These are phyloP conservation scores for Phalaenopsis aphrodite DNA, from an alignment of 106 monocot genomes.

Conservation along the genomic window DNA sequence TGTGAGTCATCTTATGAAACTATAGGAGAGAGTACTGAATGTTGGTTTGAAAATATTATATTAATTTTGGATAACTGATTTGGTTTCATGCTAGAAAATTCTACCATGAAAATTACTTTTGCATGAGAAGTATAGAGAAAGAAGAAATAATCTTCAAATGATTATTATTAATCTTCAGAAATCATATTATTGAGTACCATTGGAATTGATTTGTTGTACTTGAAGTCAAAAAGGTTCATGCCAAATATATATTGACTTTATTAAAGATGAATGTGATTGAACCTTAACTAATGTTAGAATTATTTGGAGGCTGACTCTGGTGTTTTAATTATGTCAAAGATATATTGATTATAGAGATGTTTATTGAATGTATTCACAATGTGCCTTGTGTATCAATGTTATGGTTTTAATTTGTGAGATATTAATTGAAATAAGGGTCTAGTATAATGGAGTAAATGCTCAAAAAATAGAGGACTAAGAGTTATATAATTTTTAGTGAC, in stretches of 20 bases:
- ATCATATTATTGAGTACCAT: too few relatives aligned
- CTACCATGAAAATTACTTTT: background rate
- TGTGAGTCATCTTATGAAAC: too few relatives aligned
- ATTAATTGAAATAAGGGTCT: background rate
- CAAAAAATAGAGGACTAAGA: background rate
- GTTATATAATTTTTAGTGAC: background rate
- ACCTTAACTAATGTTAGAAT: background rate
- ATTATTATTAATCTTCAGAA: background rate
- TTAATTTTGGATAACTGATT: background rate
- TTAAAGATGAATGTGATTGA: background rate
- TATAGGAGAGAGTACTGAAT: background rate
- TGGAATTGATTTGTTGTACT: too few relatives aligned
- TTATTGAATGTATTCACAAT: background rate
- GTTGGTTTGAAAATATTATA: background rate
- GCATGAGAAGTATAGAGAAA: background rate
- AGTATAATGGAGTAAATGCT: background rate
- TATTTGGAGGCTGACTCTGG: background rate
- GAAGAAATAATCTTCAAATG: background rate
- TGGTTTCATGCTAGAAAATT: background rate
- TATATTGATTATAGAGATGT: too few relatives aligned
- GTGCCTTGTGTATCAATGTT: background rate
- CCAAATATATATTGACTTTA: background rate
- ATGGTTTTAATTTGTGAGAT: background rate
- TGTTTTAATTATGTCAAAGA: background rate
- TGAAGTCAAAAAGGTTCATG: background rate